These are phyloP conservation scores for Infundibulicybe gibba DNA, from an alignment of 768 basidiomycete genomes.

Conservation along the genomic window DNA sequence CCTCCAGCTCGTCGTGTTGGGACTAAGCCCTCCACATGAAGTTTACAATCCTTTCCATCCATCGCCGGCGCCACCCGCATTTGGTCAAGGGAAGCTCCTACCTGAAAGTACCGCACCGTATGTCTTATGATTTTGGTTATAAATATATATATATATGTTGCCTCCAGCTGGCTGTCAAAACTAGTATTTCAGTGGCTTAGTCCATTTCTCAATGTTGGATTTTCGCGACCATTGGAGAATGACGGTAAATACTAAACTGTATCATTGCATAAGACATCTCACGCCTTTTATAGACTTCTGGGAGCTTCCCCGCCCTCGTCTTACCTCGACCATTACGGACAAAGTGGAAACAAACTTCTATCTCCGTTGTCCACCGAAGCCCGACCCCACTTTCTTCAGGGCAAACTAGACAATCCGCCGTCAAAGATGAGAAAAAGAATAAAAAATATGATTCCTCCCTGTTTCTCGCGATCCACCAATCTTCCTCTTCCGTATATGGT, in stretches of 20 bases:
- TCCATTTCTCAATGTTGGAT: constrained; percentile 54
- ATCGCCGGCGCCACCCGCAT: constrained; percentile 44
- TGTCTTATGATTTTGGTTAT: constrained; percentile 15
- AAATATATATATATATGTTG: background rate
- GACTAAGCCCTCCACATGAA: constrained; percentile 11
- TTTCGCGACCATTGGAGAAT: constrained; percentile 51
- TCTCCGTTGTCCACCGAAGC: constrained; percentile 43
- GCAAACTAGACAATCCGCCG: constrained; percentile 5
- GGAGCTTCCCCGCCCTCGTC: constrained; percentile 36
- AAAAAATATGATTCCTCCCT: constrained; percentile 29
- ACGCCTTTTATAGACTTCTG: constrained; percentile 41
- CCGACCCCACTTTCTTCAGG: constrained; percentile 31
- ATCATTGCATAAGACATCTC: background rate
- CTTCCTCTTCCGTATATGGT: constrained; percentile 33
- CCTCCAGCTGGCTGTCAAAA: constrained; percentile 37
- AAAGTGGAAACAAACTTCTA: constrained; percentile 44
- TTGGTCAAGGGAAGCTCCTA: constrained; percentile 40
- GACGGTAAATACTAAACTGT: constrained; percentile 36
- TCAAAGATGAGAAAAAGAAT: constrained; percentile 9
- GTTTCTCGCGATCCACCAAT: constrained; percentile 29
- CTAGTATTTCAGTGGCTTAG: constrained; percentile 51
- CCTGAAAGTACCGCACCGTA: constrained; percentile 39
- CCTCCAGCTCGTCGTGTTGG: too few relatives aligned
- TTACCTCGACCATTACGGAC: constrained; percentile 36
- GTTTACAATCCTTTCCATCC: constrained; percentile 35